phyloP scores from a whole-genome alignment of 1,284 basidiomycete species.

The Trametes pubescens region DNA sequence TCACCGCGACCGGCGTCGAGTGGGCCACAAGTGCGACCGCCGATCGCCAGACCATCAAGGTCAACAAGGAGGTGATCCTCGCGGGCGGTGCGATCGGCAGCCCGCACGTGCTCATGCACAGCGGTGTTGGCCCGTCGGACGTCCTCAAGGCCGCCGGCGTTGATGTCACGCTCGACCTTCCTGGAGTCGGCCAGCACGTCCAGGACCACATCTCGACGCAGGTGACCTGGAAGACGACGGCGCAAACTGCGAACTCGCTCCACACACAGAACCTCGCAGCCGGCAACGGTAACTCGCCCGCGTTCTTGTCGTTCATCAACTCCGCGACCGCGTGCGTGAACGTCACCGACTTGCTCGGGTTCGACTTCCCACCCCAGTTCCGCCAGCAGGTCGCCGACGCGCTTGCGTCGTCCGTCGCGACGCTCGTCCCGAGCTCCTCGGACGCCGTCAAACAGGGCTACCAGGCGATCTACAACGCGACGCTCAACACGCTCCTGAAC shows the following conservation, averaged over 20 bases:
- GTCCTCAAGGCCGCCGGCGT: conserved; percentile 64
- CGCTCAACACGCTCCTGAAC: conserved; percentile 54
- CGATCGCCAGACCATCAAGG: conserved; percentile 52
- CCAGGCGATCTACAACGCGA: conserved; percentile 64
- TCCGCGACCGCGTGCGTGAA: conserved; percentile 73
- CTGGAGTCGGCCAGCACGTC: conserved; percentile 80
- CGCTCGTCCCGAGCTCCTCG: conserved; percentile 57
- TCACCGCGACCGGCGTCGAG: conserved; percentile 64
- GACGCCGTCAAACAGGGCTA: conserved; percentile 65
- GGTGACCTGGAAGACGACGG: conserved; percentile 56
- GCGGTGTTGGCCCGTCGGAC: conserved; percentile 74
- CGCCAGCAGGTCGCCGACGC: conserved; percentile 45
- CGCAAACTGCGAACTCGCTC: conserved; percentile 53
- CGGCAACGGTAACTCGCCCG: conserved; percentile 41
- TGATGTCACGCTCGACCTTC: conserved; percentile 56
- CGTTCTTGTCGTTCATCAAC: conserved; percentile 72
- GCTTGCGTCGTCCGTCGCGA: conserved; percentile 45
- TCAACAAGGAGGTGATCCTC: conserved; percentile 67
- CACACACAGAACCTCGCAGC: conserved; percentile 36
- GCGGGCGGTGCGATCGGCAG: conserved; percentile 70
- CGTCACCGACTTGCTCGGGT: conserved; percentile 56
- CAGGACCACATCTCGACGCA: conserved; percentile 73
- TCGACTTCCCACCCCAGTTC: conserved; percentile 41
- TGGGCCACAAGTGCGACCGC: conserved; percentile 53
- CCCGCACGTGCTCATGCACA: conserved; percentile 72